Conservation (phyloP, 768 basidiomycete species). For the Tephrocybe rancida region DNA sequence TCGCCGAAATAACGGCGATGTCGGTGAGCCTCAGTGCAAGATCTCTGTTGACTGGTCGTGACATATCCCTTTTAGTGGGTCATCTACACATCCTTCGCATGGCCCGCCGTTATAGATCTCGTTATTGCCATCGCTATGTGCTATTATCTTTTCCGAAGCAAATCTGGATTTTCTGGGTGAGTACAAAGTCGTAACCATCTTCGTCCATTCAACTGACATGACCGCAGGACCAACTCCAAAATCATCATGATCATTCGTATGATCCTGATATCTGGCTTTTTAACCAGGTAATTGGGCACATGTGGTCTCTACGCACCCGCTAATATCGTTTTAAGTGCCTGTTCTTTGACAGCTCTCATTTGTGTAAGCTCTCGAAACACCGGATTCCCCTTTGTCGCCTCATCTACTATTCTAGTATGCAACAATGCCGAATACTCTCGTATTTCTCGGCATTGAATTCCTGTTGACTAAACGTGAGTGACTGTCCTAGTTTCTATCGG, state of each 20-base stretch:
- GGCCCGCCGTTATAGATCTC: conserved; percentile 23
- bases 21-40: conserved; percentile 11
- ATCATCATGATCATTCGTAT: conserved; percentile 21
- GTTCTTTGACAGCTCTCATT: conserved; percentile 20
- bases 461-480: conserved; percentile 22
- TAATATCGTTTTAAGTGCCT: conserved; percentile 6
- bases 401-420: conserved; percentile 9
- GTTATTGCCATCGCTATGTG: conserved; percentile 26
- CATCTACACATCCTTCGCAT: conserved; percentile 23
- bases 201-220: not conserved
- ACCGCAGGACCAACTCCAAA: conserved; percentile 19
- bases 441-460: conserved; percentile 21
- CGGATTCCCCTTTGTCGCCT: not conserved
- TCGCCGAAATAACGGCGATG: conserved; percentile 14
- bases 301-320: not conserved
- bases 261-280: conserved; percentile 20
- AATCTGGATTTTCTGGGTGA: conserved; percentile 20
- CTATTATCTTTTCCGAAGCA: conserved; percentile 23
- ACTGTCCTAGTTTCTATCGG: not conserved
- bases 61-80: conserved; percentile 20
- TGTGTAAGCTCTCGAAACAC: conserved; percentile 9
- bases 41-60: not conserved
- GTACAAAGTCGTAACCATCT: not conserved
- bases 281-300: conserved; percentile 17
- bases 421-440: conserved; percentile 18